Conservation (phyloP, 2,329 filamentous ascomycete genomes). For the Fusarium globosum region DNA sequence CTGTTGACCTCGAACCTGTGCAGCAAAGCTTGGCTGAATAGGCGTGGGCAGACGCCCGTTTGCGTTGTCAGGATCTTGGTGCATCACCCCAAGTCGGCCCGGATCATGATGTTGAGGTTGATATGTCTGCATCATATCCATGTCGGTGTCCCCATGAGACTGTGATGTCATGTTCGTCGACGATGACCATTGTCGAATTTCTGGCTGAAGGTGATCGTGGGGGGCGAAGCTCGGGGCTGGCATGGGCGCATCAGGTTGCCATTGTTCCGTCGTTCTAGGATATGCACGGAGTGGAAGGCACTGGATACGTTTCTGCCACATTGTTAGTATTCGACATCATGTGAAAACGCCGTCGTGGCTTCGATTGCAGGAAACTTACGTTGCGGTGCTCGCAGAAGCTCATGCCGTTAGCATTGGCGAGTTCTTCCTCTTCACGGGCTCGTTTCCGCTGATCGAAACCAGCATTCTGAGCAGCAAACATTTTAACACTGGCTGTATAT, state of each 20-base stretch:
- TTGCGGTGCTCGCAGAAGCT: constrained; percentile 64
- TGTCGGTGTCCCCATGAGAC: constrained; percentile 53
- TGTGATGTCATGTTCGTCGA: constrained; percentile 32
- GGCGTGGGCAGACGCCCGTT: constrained; percentile 67
- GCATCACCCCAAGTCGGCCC: constrained; percentile 19
- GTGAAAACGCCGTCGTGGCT: background rate
- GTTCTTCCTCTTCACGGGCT: constrained; percentile 58
- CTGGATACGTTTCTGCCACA: constrained; percentile 63
- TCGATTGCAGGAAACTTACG: constrained; percentile 50
- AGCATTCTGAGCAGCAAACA: constrained; percentile 51
- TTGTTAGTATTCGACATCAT: constrained; percentile 36
- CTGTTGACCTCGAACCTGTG: constrained; percentile 65
- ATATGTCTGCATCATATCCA: constrained; percentile 62
- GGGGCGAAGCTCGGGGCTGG: constrained; percentile 55
- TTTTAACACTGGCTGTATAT: constrained; percentile 38
- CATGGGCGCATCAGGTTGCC: constrained; percentile 48
- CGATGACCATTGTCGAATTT: constrained; percentile 50
- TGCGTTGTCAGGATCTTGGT: constrained; percentile 40
- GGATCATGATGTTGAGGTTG: constrained; percentile 21
- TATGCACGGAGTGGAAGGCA: constrained; percentile 63
- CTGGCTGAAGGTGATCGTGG: constrained; percentile 51
- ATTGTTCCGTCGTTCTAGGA: constrained; percentile 49
- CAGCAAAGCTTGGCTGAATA: constrained; percentile 68
- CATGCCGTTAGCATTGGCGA: constrained; percentile 49
- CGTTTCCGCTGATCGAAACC: constrained; percentile 57